A percentile compares a stretch with the other conserved stretches of the same genome.
These are phyloP conservation scores for Trebouxiophyceae sp. DNA, from an alignment of 163 green algal genomes.

Conservation along the genomic window DNA sequence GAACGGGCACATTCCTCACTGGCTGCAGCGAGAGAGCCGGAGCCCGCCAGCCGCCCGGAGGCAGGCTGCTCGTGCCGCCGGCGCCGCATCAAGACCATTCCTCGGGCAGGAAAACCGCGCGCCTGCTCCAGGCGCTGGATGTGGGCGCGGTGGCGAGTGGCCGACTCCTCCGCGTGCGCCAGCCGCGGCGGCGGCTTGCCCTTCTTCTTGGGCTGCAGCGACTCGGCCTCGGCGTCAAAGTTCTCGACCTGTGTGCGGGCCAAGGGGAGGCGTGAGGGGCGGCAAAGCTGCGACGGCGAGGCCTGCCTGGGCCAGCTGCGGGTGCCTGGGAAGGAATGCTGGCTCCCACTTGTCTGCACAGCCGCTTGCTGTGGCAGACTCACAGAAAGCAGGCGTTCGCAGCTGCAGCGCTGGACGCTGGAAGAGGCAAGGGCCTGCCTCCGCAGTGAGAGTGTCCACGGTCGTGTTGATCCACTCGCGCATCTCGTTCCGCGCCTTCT, in stretches of 20 bases:
- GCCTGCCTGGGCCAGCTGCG: too few relatives aligned
- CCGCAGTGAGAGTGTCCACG: slow-evolving; percentile 68
- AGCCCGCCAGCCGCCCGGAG: too few relatives aligned
- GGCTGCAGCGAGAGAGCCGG: too few relatives aligned
- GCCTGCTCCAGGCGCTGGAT: slow-evolving; percentile 78
- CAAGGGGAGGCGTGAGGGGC: not conserved
- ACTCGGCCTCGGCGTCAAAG: slow-evolving; percentile 90
- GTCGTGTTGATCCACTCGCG: slow-evolving; percentile 89
- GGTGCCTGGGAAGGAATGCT: too few relatives aligned
- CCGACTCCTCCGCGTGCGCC: slow-evolving; percentile 76
- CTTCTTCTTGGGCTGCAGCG: slow-evolving; percentile 53
- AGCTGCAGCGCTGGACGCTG: too few relatives aligned
- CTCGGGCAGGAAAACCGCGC: too few relatives aligned
- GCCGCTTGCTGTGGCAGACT: too few relatives aligned
- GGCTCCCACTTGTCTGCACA: too few relatives aligned
- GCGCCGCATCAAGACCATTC: too few relatives aligned
- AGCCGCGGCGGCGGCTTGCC: slow-evolving; percentile 55
- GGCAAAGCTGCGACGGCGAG: not conserved
- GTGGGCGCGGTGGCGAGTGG: slow-evolving; percentile 79
- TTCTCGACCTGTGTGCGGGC: slow-evolving; percentile 86
- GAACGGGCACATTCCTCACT: too few relatives aligned
- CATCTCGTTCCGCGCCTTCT: slow-evolving; percentile 73
- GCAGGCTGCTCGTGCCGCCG: too few relatives aligned
- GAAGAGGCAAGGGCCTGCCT: slow-evolving; percentile 30
- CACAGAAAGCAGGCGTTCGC: too few relatives aligned